Conservation (phyloP, 176 grass and related monocot genomes). For the Cenchrus americanus region DNA sequence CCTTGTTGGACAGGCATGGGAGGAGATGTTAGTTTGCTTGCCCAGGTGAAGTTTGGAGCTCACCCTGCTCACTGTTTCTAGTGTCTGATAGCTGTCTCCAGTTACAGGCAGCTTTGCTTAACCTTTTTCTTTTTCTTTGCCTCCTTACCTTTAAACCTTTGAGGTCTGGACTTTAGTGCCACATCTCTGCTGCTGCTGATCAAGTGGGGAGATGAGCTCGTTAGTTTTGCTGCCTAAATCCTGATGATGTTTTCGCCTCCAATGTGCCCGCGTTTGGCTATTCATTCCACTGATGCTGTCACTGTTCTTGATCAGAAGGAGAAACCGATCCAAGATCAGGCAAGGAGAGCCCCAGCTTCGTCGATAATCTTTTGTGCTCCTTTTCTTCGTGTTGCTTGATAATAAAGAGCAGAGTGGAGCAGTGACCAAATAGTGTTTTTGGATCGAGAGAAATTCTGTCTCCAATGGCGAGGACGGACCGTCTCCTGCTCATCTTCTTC, state of each 20-base stretch:
- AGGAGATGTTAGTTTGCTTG: background rate
- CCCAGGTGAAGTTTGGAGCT: background rate
- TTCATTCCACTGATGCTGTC: background rate
- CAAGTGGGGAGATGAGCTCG: background rate
- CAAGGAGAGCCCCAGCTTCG: slow-evolving; percentile 4
- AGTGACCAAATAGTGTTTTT: background rate
- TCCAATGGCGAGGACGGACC: slow-evolving; percentile 36
- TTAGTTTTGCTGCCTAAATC: background rate
- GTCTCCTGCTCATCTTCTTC: slow-evolving; percentile 32
- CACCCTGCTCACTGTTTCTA: background rate
- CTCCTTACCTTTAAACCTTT: slow-evolving; percentile 11
- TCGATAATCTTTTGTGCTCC: background rate
- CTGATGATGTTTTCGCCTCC: background rate
- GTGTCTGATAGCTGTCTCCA: slow-evolving; percentile 14
- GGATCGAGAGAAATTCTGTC: background rate
- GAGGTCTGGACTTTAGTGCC: background rate
- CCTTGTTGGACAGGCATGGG: slow-evolving; percentile 12
- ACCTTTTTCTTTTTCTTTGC: background rate
- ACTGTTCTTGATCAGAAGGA: slow-evolving; percentile 17
- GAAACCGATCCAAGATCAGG: slow-evolving; percentile 4
- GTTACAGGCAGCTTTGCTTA: slow-evolving; percentile 25
- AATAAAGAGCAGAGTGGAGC: slow-evolving; percentile 15
- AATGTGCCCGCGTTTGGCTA: background rate
- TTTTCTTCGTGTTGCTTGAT: background rate
- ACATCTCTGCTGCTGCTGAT: background rate